phyloP scores from a whole-genome alignment of 805 yeast genomes.

The Debaryomyces maramus region DNA sequence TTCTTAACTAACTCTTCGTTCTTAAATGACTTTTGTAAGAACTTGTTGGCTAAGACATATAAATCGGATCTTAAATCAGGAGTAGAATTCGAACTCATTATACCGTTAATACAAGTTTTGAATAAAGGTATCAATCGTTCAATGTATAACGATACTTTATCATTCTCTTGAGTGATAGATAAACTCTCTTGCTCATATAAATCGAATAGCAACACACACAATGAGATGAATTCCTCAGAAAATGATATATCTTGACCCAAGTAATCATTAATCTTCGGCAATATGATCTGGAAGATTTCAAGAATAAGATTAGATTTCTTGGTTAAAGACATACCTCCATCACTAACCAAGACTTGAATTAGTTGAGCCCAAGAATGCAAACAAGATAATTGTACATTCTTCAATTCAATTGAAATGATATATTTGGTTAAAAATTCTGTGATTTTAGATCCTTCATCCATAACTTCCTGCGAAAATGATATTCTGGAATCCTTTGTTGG shows the following conservation, averaged over 20 bases:
- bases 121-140: conserved; percentile 68
- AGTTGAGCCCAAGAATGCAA: conserved; percentile 83
- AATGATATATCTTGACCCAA: conserved; percentile 63
- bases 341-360: conserved; percentile 70
- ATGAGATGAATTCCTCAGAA: conserved; percentile 74
- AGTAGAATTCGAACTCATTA: conserved; percentile 67
- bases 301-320: conserved; percentile 61
- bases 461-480: conserved; percentile 25
- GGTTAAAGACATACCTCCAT: conserved; percentile 34
- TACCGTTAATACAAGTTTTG: conserved; percentile 71
- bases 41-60: conserved; percentile 70
- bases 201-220: conserved; percentile 70
- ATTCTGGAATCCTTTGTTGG: conserved; percentile 19
- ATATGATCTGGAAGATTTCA: conserved; percentile 70
- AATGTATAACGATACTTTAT: conserved; percentile 25
- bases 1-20: conserved; percentile 46
- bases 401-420: conserved; percentile 47
- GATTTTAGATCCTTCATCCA: conserved; percentile 26
- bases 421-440: conserved; percentile 44
- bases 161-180: conserved; percentile 12
- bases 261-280: conserved; percentile 77
- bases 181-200: conserved; percentile 45
- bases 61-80: conserved; percentile 72
- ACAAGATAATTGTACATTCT: conserved; percentile 55
- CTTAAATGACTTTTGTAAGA: conserved; percentile 50